A percentile compares a stretch with the other conserved stretches of the same genome.
Conservation (phyloP, 805 yeast genomes). For the Candida morakotiae region DNA sequence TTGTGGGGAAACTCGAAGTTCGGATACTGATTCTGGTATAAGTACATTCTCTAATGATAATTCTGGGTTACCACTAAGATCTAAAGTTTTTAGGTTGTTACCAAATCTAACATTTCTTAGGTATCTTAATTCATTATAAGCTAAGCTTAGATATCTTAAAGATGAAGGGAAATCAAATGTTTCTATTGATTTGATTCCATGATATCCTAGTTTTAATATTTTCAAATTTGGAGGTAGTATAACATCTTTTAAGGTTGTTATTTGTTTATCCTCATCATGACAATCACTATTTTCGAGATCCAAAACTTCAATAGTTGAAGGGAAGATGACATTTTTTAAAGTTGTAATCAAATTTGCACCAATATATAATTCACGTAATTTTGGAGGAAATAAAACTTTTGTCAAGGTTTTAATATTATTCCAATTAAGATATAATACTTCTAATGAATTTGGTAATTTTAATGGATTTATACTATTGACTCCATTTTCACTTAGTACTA, state of each 20-base stretch:
- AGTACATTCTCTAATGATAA: conserved; percentile 34
- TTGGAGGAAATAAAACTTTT: conserved; percentile 37
- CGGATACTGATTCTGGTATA: conserved; percentile 35
- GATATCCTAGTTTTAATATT: conserved; percentile 35
- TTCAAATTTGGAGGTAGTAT: conserved; percentile 32
- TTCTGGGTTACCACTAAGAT: conserved; percentile 41
- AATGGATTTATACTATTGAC: conserved; percentile 44
- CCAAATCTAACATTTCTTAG: conserved; percentile 36
- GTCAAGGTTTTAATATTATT: conserved; percentile 43
- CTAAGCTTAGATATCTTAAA: conserved; percentile 28
- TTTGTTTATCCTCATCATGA: conserved; percentile 37
- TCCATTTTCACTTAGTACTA: conserved; percentile 36
- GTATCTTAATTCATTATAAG: conserved; percentile 36
- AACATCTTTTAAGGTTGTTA: conserved; percentile 40
- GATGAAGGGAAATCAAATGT: conserved; percentile 34
- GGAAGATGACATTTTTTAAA: conserved; percentile 39
- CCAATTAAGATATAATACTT: conserved; percentile 30
- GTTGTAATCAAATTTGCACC: conserved; percentile 44
- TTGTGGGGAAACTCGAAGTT: conserved; percentile 32
- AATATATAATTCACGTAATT: conserved; percentile 30
- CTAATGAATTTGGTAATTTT: conserved; percentile 37
- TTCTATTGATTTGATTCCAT: conserved; percentile 35
- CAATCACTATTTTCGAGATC: conserved; percentile 42
- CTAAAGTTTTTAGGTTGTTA: conserved; percentile 26
- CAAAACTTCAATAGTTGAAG: conserved; percentile 32